phyloP scores from a whole-genome alignment of 495 filamentous ascomycete genomes.

The Aspergillus sclerotiicarbonarius region DNA sequence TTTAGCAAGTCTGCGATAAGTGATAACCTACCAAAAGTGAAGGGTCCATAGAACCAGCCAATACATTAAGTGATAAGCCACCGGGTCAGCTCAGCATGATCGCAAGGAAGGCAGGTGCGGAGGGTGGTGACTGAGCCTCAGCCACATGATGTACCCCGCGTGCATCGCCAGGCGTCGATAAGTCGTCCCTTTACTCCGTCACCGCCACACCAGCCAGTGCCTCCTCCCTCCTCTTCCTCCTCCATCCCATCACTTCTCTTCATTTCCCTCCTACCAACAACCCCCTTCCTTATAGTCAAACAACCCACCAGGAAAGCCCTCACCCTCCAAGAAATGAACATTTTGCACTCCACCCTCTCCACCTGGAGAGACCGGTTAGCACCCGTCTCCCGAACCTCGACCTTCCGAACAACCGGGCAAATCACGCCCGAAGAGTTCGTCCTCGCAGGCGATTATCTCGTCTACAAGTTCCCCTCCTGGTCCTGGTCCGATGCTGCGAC shows the following conservation, averaged over 20 bases:
- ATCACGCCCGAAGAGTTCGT: constrained; percentile 98
- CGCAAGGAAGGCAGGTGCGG: neutral
- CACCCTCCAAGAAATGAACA: constrained; percentile 43
- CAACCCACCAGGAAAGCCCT: neutral
- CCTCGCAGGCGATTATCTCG: constrained; percentile 93
- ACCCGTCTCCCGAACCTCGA: constrained; percentile 82
- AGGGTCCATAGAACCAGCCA: neutral
- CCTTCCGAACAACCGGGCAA: constrained; percentile 88
- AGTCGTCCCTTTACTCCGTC: neutral
- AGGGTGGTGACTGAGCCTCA: constrained; percentile 13
- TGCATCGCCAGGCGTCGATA: neutral
- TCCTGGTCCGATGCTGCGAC: constrained; percentile 89
- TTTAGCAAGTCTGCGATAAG: no score
- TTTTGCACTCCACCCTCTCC: constrained; percentile 78
- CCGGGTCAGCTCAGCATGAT: neutral
- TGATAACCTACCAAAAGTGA: no score
- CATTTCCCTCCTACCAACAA: neutral
- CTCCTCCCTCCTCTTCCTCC: neutral
- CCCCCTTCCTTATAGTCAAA: neutral
- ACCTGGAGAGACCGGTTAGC: constrained; percentile 86
- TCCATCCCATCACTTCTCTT: neutral
- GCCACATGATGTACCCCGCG: constrained; percentile 28
- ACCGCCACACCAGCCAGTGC: constrained; percentile 14
- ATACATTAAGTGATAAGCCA: neutral
- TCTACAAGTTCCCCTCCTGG: constrained; percentile 99